phyloP scores from a whole-genome alignment of 2,329 filamentous ascomycete species.

The Penicillium decumbens region DNA sequence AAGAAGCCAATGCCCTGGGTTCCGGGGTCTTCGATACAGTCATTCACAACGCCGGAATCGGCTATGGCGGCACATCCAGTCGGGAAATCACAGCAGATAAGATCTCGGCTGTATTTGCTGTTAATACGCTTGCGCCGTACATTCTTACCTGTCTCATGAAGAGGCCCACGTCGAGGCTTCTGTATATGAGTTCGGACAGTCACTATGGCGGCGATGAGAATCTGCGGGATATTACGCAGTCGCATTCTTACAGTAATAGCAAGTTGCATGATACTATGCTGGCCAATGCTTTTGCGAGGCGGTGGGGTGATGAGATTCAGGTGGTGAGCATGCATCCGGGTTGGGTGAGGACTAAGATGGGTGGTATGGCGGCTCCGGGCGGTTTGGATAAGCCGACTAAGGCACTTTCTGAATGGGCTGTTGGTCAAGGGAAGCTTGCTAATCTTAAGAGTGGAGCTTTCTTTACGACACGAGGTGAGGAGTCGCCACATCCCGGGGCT shows the following conservation, averaged over 20 bases:
- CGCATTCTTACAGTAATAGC: conserved; percentile 50
- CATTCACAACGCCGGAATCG: conserved; percentile 56
- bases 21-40: conserved; percentile 52
- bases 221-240: conserved; percentile 33
- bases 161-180: conserved; percentile 45
- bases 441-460: conserved; percentile 16
- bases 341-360: conserved; percentile 55
- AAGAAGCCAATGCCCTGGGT: conserved; percentile 43
- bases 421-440: conserved; percentile 21
- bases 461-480: conserved; percentile 20
- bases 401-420: conserved; percentile 48
- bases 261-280: conserved; percentile 57
- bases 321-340: conserved; percentile 51
- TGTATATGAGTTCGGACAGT: conserved; percentile 52
- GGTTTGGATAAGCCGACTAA: conserved; percentile 47
- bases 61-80: conserved; percentile 32
- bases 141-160: conserved; percentile 51
- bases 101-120: conserved; percentile 50
- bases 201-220: conserved; percentile 48
- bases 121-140: conserved; percentile 57
- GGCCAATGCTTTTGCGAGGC: conserved; percentile 51
- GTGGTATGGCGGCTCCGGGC: conserved; percentile 46
- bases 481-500: conserved; percentile 24
- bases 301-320: conserved; percentile 43
- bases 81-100: conserved; percentile 44